These are phyloP conservation scores for Setaria viridis DNA, from an alignment of 202 grass and related monocot species.

Conservation along the genomic window DNA sequence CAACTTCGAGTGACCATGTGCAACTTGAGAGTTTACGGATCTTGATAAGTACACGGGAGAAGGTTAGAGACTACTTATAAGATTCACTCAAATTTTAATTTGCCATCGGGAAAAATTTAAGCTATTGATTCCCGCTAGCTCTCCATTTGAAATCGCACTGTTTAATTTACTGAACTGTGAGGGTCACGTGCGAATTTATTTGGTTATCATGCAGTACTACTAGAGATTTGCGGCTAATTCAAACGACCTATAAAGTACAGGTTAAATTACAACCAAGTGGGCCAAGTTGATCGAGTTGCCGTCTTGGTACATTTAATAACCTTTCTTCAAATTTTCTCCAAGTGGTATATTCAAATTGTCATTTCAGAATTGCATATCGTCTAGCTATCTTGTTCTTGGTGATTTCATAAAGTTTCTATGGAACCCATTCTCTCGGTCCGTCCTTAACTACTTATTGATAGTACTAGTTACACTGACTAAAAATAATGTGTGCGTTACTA, in stretches of 20 bases:
- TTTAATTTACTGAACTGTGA: not conserved
- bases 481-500: too few relatives aligned
- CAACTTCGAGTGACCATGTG: too few relatives aligned
- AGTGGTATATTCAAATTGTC: not conserved
- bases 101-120: not conserved
- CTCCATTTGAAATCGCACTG: not conserved
- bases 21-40: too few relatives aligned
- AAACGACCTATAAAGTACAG: not conserved
- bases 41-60: too few relatives aligned
- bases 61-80: too few relatives aligned
- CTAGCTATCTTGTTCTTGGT: not conserved
- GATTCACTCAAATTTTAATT: not conserved
- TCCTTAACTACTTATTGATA: not conserved
- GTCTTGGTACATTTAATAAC: not conserved
- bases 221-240: not conserved
- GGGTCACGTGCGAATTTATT: not conserved
- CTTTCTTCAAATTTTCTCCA: not conserved
- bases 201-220: not conserved
- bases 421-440: not conserved
- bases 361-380: not conserved
- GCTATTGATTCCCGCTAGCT: not conserved
- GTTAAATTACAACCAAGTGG: not conserved
- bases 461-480: too few relatives aligned
- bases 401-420: not conserved
- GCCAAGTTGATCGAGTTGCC: not conserved